phyloP scores from a whole-genome alignment of 305 asterid genomes.

The Ajuga reptans region DNA sequence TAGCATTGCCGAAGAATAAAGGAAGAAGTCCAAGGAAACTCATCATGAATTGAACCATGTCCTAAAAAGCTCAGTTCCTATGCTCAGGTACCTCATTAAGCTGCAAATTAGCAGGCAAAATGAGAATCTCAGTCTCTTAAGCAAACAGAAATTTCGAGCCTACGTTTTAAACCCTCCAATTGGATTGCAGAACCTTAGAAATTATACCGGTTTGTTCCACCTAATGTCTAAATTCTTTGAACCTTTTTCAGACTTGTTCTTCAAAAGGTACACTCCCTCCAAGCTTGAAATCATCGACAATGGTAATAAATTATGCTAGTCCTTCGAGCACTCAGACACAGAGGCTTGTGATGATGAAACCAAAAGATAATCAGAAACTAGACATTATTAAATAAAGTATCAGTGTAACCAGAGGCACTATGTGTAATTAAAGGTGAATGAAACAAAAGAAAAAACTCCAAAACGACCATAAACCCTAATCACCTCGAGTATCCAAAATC shows the following conservation, averaged over 20 bases:
- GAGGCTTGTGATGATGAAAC: neutral
- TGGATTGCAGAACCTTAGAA: neutral
- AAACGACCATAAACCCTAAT: neutral
- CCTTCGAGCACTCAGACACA: neutral
- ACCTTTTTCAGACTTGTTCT: neutral
- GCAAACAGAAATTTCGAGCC: neutral
- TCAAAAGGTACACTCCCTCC: neutral
- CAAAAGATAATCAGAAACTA: neutral
- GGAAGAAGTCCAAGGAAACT: neutral
- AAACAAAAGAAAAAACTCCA: neutral
- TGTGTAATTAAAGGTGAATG: neutral
- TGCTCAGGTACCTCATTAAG: neutral
- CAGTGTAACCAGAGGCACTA: neutral
- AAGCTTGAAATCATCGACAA: neutral
- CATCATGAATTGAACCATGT: neutral
- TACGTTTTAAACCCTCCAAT: neutral
- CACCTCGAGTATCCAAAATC: neutral
- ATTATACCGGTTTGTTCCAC: neutral
- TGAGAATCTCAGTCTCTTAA: neutral
- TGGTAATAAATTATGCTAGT: neutral
- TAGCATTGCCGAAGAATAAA: neutral
- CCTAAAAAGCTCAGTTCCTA: neutral
- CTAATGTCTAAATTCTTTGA: neutral
- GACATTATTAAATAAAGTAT: neutral
- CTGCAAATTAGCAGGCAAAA: neutral